Evolutionary conservation across 306 rosid genomes (phyloP), one percentile per base, ranked within the genome.

Genomic region (Spatholobus suberectus): DNA sequence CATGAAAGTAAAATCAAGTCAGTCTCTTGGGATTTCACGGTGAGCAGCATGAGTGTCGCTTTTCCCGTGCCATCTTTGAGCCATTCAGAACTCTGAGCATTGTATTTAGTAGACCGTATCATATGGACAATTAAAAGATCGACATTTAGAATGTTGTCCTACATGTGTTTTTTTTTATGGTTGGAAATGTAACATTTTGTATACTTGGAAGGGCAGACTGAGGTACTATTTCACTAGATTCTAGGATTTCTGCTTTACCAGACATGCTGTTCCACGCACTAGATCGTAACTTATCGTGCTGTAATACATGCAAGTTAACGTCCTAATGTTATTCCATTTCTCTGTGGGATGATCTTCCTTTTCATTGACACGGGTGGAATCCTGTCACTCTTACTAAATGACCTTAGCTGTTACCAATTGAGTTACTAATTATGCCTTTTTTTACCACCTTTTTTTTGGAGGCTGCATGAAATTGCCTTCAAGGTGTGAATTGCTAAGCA

Each of bases 11-110:
- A 46, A 18, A 61, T 46, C 23, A 26, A 58, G 58, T 52, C 47
- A 65, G 37, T 59, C 18, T 29, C 37, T 32, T 27, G 69, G 21
- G 21, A 17, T 29, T 62, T 62, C 41, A 62, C 20, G 21, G 10
- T 37, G 6, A 17, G 85, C 69, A 40, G 76, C 85, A 77, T 75
- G 72, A 75, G 55, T 77, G 84, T 75, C 86, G 86, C 86, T 73
- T 82, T 68, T 79, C 66, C 73, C 43, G 67, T 78, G 54, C 75
- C 75, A 70, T 76, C 76, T 78, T 41, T 75, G 72, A 52, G 86
- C 73, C 23, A 51, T 59, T 59, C 24, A 24, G 40, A 27, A 61
- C 37, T 61, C 8, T 87, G 88, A 85, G 81, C 73, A 46, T 55
- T 69, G 75, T 13, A 61, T 29, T 83, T 74, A 20, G 80, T 69